A percentile compares a stretch with the other conserved stretches of the same genome.
phyloP scores from a whole-genome alignment of 225 moss, liverwort and hornwort genomes.

The Rhytidiadelphus loreus region DNA sequence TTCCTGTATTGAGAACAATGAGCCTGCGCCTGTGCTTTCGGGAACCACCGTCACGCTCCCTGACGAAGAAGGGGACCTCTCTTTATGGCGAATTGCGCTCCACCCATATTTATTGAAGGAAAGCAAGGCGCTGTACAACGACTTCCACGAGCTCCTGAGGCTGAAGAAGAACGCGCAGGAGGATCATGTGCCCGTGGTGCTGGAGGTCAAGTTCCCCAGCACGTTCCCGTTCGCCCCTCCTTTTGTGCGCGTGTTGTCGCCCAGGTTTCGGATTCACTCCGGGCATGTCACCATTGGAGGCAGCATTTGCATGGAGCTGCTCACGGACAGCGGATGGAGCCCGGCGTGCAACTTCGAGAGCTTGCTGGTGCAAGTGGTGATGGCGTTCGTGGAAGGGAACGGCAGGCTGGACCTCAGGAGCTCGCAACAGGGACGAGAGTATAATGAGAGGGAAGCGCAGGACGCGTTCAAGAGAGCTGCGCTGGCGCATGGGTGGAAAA shows the following conservation, averaged over 20 bases:
- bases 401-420: slow-evolving; percentile 38
- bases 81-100: slow-evolving; percentile 33
- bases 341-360: slow-evolving; percentile 71
- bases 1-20: not conserved
- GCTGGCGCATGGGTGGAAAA: slow-evolving; percentile 42
- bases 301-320: slow-evolving; percentile 84
- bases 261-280: slow-evolving; percentile 42
- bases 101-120: slow-evolving; percentile 38
- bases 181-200: slow-evolving; percentile 19
- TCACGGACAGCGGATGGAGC: slow-evolving; percentile 68
- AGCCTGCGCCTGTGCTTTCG: slow-evolving; percentile 28
- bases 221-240: slow-evolving; percentile 58
- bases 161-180: not conserved
- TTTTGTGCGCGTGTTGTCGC: slow-evolving; percentile 56
- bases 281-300: slow-evolving; percentile 72
- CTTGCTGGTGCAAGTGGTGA: slow-evolving; percentile 65
- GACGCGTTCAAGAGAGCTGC: slow-evolving; percentile 57
- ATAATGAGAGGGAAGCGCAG: slow-evolving; percentile 35
- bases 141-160: slow-evolving; percentile 32
- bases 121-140: slow-evolving; percentile 24
- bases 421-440: slow-evolving; percentile 24
- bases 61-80: slow-evolving; percentile 40
- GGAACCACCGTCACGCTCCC: slow-evolving; percentile 41
- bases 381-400: slow-evolving; percentile 62
- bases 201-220: slow-evolving; percentile 44